A percentile compares a stretch with the other conserved stretches of the same genome.
Evolutionary conservation across 148 eudicot species (phyloP).

Genomic region (Rhododendron ovatum): DNA sequence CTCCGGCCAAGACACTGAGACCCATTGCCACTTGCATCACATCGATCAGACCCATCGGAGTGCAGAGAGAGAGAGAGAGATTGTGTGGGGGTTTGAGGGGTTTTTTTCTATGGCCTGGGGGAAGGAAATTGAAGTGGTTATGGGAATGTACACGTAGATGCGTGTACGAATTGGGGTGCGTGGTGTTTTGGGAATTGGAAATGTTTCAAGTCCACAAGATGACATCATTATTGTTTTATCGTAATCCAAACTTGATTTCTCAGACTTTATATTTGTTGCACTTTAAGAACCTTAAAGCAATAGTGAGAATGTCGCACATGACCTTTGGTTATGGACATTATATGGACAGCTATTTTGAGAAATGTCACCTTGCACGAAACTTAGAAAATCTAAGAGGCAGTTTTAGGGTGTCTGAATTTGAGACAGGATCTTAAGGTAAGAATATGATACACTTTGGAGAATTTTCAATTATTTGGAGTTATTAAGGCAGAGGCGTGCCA

Average conservation of each 20-base stretch:
- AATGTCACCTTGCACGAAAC: neutral
- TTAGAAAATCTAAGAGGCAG: neutral
- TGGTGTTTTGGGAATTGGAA: neutral
- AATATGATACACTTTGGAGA: neutral
- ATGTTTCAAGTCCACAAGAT: neutral
- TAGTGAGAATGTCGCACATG: neutral
- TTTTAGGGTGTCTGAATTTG: neutral
- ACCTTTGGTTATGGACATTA: neutral
- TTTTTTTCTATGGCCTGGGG: neutral
- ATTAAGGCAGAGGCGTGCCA: neutral
- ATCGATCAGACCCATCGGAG: conserved; percentile 60
- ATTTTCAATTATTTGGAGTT: neutral
- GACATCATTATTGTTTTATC: neutral
- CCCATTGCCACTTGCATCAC: conserved; percentile 74
- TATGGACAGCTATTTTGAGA: neutral
- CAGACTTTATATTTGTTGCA: neutral
- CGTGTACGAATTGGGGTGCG: neutral
- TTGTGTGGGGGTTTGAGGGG: neutral
- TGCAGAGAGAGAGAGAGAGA: neutral
- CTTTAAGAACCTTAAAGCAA: neutral
- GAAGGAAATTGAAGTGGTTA: conserved; percentile 14
- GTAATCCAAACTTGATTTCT: neutral
- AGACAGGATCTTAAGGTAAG: neutral
- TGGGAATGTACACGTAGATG: conserved; percentile 9
- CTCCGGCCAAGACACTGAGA: conserved; percentile 74